These are phyloP conservation scores for Suillus occidentalis DNA, from an alignment of 768 basidiomycete species.

Conservation along the genomic window DNA sequence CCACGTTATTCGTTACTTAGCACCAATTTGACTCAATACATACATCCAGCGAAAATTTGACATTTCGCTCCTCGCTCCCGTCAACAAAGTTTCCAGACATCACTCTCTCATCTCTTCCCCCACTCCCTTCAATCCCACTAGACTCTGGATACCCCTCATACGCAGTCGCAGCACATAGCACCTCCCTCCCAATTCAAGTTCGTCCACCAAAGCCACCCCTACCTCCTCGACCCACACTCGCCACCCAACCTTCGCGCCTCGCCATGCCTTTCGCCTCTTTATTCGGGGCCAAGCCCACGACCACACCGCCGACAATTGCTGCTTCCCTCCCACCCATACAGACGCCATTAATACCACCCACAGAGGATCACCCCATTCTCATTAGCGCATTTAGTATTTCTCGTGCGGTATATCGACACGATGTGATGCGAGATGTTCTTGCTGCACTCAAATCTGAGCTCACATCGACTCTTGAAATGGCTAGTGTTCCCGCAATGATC, in stretches of 20 bases:
- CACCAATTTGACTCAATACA: constrained; percentile 24
- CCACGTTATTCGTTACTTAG: constrained; percentile 31
- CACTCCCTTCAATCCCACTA: constrained; percentile 45
- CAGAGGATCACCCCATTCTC: constrained; percentile 36
- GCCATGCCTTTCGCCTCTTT: constrained; percentile 78
- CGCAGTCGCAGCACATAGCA: constrained; percentile 40
- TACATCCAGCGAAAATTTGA: constrained; percentile 35
- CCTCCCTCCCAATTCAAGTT: constrained; percentile 33
- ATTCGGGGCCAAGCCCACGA: constrained; percentile 51
- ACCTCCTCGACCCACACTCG: constrained; percentile 33
- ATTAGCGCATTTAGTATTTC: constrained; percentile 63
- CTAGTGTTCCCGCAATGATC: constrained; percentile 54
- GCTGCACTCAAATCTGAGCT: constrained; percentile 56
- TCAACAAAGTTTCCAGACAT: constrained; percentile 37
- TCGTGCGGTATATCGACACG: constrained; percentile 49
- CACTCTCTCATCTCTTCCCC: constrained; percentile 49
- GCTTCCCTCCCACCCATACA: constrained; percentile 28
- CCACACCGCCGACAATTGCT: constrained; percentile 28
- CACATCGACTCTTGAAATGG: constrained; percentile 39
- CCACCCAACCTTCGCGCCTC: constrained; percentile 45
- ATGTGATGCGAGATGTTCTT: constrained; percentile 54
- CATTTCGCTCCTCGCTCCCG: constrained; percentile 44
- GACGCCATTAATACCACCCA: constrained; percentile 26
- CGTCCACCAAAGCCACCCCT: constrained; percentile 51
- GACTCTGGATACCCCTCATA: constrained; percentile 49